phyloP scores from a whole-genome alignment of 371 early-diverging fungal genomes.

The Lichtheimia ornata region DNA sequence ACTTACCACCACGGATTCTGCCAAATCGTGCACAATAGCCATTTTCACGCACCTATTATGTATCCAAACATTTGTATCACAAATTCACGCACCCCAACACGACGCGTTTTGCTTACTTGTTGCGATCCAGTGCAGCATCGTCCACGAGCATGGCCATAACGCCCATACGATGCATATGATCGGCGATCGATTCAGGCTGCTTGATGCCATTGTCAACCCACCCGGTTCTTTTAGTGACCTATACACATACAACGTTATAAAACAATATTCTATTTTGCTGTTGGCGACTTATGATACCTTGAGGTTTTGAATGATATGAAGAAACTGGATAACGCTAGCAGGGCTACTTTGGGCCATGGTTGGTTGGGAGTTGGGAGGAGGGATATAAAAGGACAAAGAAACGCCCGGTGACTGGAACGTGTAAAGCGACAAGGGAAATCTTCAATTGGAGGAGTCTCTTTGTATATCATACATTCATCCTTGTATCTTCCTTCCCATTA shows the following conservation, averaged over 20 bases:
- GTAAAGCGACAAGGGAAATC: no score
- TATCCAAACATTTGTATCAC: background rate
- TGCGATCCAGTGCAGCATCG: slow-evolving; percentile 60
- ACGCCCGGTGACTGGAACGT: background rate
- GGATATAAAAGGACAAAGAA: background rate
- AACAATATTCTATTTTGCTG: background rate
- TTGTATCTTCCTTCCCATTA: no score
- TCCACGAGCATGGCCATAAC: slow-evolving; percentile 82
- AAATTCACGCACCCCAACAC: no score
- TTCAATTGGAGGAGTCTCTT: no score
- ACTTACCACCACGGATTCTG: slow-evolving; percentile 80
- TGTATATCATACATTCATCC: no score
- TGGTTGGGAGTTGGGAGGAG: no score
- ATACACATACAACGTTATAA: background rate
- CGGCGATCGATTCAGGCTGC: slow-evolving; percentile 83
- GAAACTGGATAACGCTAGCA: slow-evolving; percentile 53
- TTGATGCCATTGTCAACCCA: slow-evolving; percentile 78
- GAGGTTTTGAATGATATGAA: slow-evolving; percentile 66
- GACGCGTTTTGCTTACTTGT: slow-evolving; percentile 35
- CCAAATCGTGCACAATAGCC: slow-evolving; percentile 91
- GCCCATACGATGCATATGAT: slow-evolving; percentile 95
- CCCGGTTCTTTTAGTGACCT: slow-evolving; percentile 91
- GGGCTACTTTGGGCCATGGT: slow-evolving; percentile 24
- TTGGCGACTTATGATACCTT: slow-evolving; percentile 46
- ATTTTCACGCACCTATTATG: slow-evolving; percentile 77